Percentiles rank a stretch among this genome's conserved stretches.
phyloP scores from a whole-genome alignment of 108 stramenopile genomes.

The Pseudonitzschia multistriata region DNA sequence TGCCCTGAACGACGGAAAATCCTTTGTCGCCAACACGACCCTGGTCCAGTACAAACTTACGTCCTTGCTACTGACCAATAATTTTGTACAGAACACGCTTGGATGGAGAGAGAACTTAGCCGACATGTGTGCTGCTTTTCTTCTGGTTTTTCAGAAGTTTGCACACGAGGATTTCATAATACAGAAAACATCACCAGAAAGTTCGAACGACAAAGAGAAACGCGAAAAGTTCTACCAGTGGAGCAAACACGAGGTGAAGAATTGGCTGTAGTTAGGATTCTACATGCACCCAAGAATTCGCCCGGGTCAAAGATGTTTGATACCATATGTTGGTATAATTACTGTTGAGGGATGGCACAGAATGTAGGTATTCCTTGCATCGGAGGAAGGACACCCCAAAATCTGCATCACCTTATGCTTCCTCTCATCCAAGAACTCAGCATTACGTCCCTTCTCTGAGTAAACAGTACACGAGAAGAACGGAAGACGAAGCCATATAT shows the following conservation, averaged over 20 bases:
- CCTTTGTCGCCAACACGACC: slow-evolving; percentile 20
- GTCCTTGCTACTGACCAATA: neutral
- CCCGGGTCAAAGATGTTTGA: too few species aligned
- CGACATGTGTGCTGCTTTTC: neutral
- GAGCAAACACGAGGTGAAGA: slow-evolving; percentile 10
- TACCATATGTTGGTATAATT: too few species aligned
- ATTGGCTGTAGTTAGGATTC: neutral
- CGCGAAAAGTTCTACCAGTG: slow-evolving; percentile 16
- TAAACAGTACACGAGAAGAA: too few species aligned
- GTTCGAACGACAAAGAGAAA: slow-evolving; percentile 1
- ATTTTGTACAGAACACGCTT: neutral
- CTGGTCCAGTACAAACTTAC: slow-evolving; percentile 1
- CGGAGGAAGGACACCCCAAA: too few species aligned
- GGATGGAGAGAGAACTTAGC: neutral
- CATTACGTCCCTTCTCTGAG: too few species aligned
- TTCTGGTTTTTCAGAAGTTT: slow-evolving; percentile 13
- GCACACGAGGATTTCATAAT: slow-evolving; percentile 14
- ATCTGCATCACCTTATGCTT: too few species aligned
- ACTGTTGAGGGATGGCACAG: too few species aligned
- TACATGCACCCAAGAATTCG: too few species aligned
- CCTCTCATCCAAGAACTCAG: too few species aligned
- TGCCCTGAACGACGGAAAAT: slow-evolving; percentile 22
- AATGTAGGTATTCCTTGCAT: too few species aligned
- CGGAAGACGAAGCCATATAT: too few species aligned
- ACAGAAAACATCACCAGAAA: slow-evolving; percentile 22